Evolutionary conservation across 768 basidiomycete species (phyloP), one percentile per base, ranked within the genome.

Genomic region (Boletus pseudo-olivaceus): DNA sequence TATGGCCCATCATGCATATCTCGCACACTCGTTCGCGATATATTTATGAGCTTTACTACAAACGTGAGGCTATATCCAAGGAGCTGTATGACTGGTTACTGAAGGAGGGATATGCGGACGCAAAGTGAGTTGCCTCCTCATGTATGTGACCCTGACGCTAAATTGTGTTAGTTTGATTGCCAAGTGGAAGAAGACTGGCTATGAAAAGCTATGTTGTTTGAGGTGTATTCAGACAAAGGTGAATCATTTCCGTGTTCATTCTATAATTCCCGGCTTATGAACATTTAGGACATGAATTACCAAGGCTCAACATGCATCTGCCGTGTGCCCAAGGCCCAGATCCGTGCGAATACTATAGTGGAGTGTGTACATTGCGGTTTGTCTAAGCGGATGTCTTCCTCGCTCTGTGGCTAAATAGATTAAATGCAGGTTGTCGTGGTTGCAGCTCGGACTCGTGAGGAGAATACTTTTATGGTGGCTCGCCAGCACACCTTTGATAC

Each of bases 101-200:
- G 69, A 98, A 97, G 77, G 88, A 98, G 72, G 92, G 91, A 12
- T 98, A 98, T 71, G 97, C 90, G 27, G 97, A 99, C 67, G 86
- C 86, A 33, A 97, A 97, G 96, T 96, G 64, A 66, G 90, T 80
- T 30, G 12, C 41, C 37, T 30, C 37, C 39, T 47, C 32, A 34
- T 50, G 43, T 40, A 29, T 54, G n/a, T 49, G 45, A 19, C 17
- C 34, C 51, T 37, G 29, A 33, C 44, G 30, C 59, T 58, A 55
- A 55, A 26, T 30, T 37, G 37, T 49, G 37, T 27, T 60, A 98
- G 95, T 67, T 74, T 98, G 67, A 89, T 99, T 67, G 97, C 97
- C 35, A 99, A 99, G 72, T 99, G 97, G 97, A 98, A 98, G 78
- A 99, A 98, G 75, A 77, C 86, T 12, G 97, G 97, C 6, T 99